These are phyloP conservation scores for Sungouiella blattae DNA, from an alignment of 805 yeast genomes.

Conservation along the genomic window DNA sequence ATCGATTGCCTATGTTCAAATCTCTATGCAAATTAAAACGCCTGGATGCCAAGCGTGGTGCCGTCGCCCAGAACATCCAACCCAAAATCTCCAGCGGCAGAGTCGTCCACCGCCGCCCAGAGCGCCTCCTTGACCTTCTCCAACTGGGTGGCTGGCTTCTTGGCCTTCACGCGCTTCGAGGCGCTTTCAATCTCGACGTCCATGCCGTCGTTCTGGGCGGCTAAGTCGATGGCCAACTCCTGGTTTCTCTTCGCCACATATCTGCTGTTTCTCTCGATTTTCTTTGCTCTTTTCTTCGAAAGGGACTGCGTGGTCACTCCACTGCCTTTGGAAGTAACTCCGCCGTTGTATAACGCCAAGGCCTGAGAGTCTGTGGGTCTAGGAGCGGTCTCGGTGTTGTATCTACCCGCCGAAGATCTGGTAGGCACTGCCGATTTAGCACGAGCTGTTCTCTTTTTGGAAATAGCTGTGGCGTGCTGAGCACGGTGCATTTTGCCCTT, in stretches of 20 bases:
- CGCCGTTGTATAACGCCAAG: conserved; percentile 43
- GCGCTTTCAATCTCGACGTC: conserved; percentile 41
- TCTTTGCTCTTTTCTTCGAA: conserved; percentile 74
- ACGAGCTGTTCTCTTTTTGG: conserved; percentile 55
- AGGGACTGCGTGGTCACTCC: conserved; percentile 56
- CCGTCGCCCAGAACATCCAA: conserved; percentile 59
- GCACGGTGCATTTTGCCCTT: conserved; percentile 53
- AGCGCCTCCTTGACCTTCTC: conserved; percentile 59
- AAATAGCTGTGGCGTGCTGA: conserved; percentile 47
- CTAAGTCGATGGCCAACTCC: conserved; percentile 45
- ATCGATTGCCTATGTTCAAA: no score
- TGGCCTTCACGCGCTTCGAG: conserved; percentile 16
- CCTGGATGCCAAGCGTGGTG: conserved; percentile 79
- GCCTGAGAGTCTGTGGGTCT: conserved; percentile 36
- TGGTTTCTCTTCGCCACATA: conserved; percentile 59
- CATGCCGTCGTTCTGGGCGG: conserved; percentile 48
- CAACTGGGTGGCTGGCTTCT: conserved; percentile 28
- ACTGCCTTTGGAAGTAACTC: conserved; percentile 15
- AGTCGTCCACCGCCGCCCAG: conserved; percentile 69
- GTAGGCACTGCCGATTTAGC: conserved; percentile 39
- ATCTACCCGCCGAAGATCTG: conserved; percentile 40
- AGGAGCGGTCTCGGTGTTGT: conserved; percentile 31
- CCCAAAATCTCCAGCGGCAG: conserved; percentile 43
- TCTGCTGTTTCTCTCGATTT: conserved; percentile 74
- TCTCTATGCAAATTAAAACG: conserved; percentile 40